These are phyloP conservation scores for Pseudogymnoascus sp. DNA, from an alignment of 2,329 filamentous ascomycete species.

Conservation along the genomic window DNA sequence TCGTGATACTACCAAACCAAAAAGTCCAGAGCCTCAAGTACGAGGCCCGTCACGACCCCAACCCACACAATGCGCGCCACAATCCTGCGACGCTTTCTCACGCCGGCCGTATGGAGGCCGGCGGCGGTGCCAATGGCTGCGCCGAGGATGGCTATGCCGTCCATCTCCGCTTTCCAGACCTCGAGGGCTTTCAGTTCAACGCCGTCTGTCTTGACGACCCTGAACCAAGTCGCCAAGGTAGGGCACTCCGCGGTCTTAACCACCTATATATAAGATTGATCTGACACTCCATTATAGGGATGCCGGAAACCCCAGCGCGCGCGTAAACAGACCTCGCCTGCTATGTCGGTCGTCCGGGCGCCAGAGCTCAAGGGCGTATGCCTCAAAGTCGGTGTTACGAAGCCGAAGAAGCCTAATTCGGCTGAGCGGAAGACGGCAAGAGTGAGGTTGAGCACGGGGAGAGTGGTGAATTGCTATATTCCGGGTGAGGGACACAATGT, in stretches of 20 bases:
- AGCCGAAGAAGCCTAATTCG: conserved; percentile 98
- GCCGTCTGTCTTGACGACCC: conserved; percentile 24
- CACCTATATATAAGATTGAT: neutral
- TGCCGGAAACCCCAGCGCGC: conserved; percentile 72
- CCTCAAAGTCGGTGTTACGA: conserved; percentile 84
- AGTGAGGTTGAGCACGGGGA: conserved; percentile 79
- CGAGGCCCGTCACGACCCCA: neutral
- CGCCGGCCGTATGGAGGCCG: conserved; percentile 21
- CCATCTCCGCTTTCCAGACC: conserved; percentile 11
- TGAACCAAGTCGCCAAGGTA: conserved; percentile 28
- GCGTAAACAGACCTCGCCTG: conserved; percentile 81
- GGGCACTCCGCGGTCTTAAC: neutral
- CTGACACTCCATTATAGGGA: conserved; percentile 35
- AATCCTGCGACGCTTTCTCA: conserved; percentile 21
- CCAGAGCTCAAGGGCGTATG: conserved; percentile 94
- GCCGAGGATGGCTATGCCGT: neutral
- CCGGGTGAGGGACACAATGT: conserved; percentile 97
- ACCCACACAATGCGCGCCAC: conserved; percentile 8
- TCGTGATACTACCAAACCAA: neutral
- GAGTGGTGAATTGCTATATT: conserved; percentile 86
- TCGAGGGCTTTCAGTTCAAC: conserved; percentile 26
- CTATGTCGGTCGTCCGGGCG: conserved; percentile 58
- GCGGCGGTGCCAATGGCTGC: neutral
- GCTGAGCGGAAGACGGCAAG: conserved; percentile 93
- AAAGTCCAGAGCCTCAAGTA: conserved; percentile 4